Evolutionary conservation across 306 rosid genomes (phyloP).

Genomic region (Cicer cuneatum): DNA sequence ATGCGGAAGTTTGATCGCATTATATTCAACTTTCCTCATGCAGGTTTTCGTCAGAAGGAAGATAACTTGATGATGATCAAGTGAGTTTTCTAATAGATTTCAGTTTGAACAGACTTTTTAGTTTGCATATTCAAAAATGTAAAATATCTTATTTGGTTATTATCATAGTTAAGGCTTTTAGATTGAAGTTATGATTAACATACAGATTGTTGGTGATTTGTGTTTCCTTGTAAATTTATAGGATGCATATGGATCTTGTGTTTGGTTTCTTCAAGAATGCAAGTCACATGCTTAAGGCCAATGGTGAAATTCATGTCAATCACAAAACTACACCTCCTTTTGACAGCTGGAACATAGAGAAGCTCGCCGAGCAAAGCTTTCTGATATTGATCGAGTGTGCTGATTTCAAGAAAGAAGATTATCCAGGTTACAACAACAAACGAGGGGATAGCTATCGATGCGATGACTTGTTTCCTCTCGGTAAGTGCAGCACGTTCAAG

Average conservation of each 20-base stretch:
- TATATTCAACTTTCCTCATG: slow-evolving; percentile 73
- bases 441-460: slow-evolving; percentile 57
- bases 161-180: slow-evolving; percentile 1
- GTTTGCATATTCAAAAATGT: neutral
- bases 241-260: slow-evolving; percentile 62
- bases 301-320: slow-evolving; percentile 69
- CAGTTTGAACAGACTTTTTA: neutral
- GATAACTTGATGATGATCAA: slow-evolving; percentile 20
- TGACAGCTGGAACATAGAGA: slow-evolving; percentile 45
- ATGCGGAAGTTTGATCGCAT: slow-evolving; percentile 60
- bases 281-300: slow-evolving; percentile 50
- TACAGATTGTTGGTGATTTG: neutral
- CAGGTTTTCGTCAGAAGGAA: slow-evolving; percentile 60
- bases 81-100: slow-evolving; percentile 48
- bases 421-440: slow-evolving; percentile 60
- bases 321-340: slow-evolving; percentile 61
- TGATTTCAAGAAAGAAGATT: slow-evolving; percentile 58
- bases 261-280: slow-evolving; percentile 59
- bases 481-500: slow-evolving; percentile 64
- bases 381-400: slow-evolving; percentile 44
- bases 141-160: slow-evolving; percentile 1
- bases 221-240: slow-evolving; percentile 33
- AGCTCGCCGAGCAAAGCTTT: slow-evolving; percentile 44
- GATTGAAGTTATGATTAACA: neutral
- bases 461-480: slow-evolving; percentile 60